Conservation (phyloP, 306 rosid species). For the Geum urbanum region DNA sequence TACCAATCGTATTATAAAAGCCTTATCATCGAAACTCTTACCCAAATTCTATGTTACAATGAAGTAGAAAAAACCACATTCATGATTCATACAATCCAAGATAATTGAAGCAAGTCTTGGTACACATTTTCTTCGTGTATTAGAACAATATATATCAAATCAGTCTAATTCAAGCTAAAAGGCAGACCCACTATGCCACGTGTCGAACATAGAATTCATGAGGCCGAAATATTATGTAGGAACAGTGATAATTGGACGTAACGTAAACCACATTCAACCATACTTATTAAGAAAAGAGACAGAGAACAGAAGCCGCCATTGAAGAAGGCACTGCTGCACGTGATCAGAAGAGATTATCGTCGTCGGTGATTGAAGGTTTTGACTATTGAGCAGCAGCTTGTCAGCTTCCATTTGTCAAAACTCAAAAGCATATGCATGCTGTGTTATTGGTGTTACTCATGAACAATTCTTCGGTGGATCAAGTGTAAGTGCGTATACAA, state of each 20-base stretch:
- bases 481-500: no score
- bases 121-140: neutral
- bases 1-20: neutral
- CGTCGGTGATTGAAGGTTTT: no score
- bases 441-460: no score
- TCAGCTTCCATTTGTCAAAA: neutral
- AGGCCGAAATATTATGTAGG: conserved; percentile 20
- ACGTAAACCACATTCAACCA: neutral
- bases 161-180: neutral
- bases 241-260: neutral
- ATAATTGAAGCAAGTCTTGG: no score
- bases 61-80: neutral
- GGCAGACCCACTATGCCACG: conserved; percentile 16
- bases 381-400: no score
- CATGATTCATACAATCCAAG: neutral
- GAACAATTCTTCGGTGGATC: no score
- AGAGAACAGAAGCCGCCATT: no score
- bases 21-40: neutral
- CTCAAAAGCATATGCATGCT: neutral
- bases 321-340: no score
- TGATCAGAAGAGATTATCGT: no score
- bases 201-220: neutral
- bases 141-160: neutral
- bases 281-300: no score
- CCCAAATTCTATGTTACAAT: neutral